A percentile compares a stretch with the other conserved stretches of the same genome.
phyloP scores from a whole-genome alignment of 176 grass and related monocot genomes.

The Ensete glaucum region DNA sequence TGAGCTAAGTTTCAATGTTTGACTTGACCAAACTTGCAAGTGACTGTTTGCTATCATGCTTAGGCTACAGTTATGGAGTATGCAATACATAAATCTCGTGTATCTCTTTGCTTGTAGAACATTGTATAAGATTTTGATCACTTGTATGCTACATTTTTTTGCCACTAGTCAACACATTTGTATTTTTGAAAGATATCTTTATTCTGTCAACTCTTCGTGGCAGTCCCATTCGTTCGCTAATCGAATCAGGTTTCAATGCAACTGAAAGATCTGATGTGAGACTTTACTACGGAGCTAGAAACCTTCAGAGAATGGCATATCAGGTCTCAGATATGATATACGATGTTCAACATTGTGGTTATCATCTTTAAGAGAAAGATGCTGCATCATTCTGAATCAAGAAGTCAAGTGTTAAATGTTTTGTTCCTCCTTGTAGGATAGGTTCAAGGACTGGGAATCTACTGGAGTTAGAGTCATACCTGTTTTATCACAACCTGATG shows the following conservation, averaged over 20 bases:
- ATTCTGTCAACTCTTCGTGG: constrained; percentile 10
- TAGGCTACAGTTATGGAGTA: too few species aligned
- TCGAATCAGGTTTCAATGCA: constrained; percentile 64
- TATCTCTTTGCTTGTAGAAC: not conserved
- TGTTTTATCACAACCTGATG: constrained; percentile 37
- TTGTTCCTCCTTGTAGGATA: constrained; percentile 30
- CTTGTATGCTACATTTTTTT: not conserved
- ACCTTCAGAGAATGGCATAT: constrained; percentile 66
- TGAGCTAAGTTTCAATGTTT: too few species aligned
- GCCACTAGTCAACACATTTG: not conserved
- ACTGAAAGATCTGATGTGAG: constrained; percentile 71
- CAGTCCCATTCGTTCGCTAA: constrained; percentile 72
- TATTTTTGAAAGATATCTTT: constrained; percentile 4
- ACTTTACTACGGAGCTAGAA: constrained; percentile 88
- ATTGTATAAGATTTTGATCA: not conserved
- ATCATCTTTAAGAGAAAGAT: not conserved
- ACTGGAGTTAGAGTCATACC: constrained; percentile 38
- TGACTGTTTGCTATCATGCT: too few species aligned
- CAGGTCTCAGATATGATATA: constrained; percentile 19
- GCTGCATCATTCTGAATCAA: not conserved
- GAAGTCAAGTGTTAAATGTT: not conserved
- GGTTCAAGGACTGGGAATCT: constrained; percentile 45
- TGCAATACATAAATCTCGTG: too few species aligned
- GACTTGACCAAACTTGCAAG: too few species aligned
- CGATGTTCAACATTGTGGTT: not conserved